Percentiles rank a stretch among this genome's conserved stretches.
Conservation (phyloP, 345 rosid genomes). For the Eucalyptus polyanthemos region DNA sequence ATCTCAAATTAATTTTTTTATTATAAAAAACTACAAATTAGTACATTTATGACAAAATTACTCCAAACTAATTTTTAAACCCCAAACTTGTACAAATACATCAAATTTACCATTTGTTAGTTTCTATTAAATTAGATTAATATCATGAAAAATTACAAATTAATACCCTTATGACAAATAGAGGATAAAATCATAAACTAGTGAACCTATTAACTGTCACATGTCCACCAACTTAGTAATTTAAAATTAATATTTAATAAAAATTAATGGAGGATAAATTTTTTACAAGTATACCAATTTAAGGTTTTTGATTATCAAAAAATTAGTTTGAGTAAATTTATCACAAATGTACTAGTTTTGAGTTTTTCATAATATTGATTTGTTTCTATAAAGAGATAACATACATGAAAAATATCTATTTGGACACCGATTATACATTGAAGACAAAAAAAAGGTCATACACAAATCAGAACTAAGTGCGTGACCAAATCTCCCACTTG, state of each 20-base stretch:
- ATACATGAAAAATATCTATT: neutral
- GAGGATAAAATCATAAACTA: too few species aligned
- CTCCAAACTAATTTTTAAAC: too few species aligned
- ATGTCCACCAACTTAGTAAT: accelerated
- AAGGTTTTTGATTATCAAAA: accelerated
- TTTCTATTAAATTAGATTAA: too few species aligned
- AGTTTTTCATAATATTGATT: accelerated
- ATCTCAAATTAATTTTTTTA: accelerated
- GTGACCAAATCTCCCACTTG: neutral
- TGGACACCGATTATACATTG: neutral
- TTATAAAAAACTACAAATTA: too few species aligned
- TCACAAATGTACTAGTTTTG: accelerated
- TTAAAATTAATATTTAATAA: too few species aligned
- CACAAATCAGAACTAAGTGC: neutral
- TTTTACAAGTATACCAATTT: accelerated
- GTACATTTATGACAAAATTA: too few species aligned
- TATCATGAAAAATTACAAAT: accelerated
- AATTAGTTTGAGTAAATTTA: accelerated
- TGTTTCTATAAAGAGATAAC: accelerated
- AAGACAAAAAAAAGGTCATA: too few species aligned
- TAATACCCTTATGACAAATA: accelerated
- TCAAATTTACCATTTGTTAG: too few species aligned
- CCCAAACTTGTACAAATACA: too few species aligned
- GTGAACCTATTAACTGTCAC: accelerated
- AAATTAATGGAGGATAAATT: accelerated